Conservation (phyloP, 148 eudicot species). For the Heliamphora exappendiculata region DNA sequence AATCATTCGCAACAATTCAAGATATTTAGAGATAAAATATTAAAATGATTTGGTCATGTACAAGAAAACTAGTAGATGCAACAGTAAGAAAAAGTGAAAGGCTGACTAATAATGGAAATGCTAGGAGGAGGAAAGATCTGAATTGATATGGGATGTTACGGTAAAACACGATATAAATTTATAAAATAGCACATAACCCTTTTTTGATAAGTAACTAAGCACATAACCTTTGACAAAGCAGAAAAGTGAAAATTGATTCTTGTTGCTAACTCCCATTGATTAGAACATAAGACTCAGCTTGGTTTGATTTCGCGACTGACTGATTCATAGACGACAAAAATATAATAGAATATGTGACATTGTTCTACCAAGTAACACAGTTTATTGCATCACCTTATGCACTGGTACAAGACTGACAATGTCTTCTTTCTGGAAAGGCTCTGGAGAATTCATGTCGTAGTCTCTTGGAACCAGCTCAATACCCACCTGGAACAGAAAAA, state of each 20-base stretch:
- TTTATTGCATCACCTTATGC: conserved; percentile 67
- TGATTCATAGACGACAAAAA: not conserved
- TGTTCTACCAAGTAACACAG: conserved; percentile 6
- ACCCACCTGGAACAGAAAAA: conserved; percentile 60
- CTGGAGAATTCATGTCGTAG: conserved; percentile 85
- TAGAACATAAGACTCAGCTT: not conserved
- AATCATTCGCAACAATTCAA: not conserved
- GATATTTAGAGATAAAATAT: not conserved
- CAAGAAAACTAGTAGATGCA: not conserved
- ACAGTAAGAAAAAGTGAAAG: not conserved
- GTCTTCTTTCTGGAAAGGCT: conserved; percentile 73
- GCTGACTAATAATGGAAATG: not conserved
- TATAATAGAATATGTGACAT: conserved; percentile 1
- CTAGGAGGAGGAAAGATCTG: not conserved
- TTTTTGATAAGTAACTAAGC: no score
- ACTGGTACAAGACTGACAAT: conserved; percentile 86
- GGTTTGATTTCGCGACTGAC: not conserved
- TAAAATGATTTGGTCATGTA: not conserved
- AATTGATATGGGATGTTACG: no score
- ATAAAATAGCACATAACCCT: no score
- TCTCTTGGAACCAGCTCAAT: conserved; percentile 94
- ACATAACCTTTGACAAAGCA: not conserved
- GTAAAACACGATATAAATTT: not conserved
- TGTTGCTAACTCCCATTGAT: not conserved
- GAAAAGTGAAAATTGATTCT: not conserved